Evolutionary conservation across 495 filamentous ascomycete genomes (phyloP), one percentile per base, ranked within the genome.

Genomic region (Penicillium canariense): DNA sequence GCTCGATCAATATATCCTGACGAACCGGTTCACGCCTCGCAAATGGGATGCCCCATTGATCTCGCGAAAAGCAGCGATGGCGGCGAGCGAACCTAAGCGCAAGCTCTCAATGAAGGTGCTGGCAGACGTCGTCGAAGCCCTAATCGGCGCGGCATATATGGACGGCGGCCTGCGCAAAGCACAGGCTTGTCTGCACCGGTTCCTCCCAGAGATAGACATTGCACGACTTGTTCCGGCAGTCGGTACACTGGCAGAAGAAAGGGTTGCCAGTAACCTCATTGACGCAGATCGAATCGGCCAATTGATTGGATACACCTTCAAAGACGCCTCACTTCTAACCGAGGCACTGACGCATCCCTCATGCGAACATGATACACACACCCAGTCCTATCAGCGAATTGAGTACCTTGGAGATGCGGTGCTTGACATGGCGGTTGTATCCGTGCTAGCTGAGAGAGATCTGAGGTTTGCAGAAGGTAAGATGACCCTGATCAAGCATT

Each of bases 361-460:
- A 2, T 89, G 79, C 59, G 73, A 70, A 31, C 68, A 73, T 36
- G 74, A 81, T 48, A 62, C 68, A n/a, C 65, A 67, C 7, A 71
- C 71, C 1, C 74, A 82, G 30, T 92, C 87, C 6, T 89, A 95
- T 66, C 87, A 97, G 58, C 85, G 92, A 0, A 79, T 97, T 12
- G 94, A 98, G 66, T 97, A 91, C 67, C 77, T 97, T 0, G 94
- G 94, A 7, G 94, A 98, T 62, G 80, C 91, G 0, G 72, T 96
- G 10, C 82, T 98, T 0, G 94, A 98, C 65, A 84, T 82, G 66
- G 67, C 96, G 45, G 76, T 97, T 42, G 79, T 87, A 8, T 72
- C 69, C 2, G 67, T 66, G 1, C 70, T 90, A 8, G 82, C 73
- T 55, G 60, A 71, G 0, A 68, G 73, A 31, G 63, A 71, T 2